A percentile compares a stretch with the other conserved stretches of the same genome.
Evolutionary conservation across 805 yeast genomes (phyloP).

Genomic region (Metschnikowia koreensis): DNA sequence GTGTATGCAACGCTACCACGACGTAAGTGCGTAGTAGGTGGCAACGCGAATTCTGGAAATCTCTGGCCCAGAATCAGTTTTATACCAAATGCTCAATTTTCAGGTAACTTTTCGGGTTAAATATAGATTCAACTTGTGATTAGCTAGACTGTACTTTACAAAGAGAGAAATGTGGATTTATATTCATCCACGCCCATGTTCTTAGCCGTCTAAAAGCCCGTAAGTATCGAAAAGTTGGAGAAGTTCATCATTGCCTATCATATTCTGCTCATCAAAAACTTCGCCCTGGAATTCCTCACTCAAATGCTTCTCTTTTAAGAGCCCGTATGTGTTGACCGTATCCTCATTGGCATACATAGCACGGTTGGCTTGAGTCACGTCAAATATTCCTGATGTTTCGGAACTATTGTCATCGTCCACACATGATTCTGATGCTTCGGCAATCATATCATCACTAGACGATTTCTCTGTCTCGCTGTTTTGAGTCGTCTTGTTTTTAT

Average conservation of each 20-base stretch:
- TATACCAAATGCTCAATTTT: too few relatives aligned
- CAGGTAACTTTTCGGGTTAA: too few relatives aligned
- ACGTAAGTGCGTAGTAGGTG: too few relatives aligned
- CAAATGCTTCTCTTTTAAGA: conserved; percentile 16
- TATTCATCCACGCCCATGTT: too few relatives aligned
- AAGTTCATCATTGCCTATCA: conserved; percentile 32
- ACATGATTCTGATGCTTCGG: not conserved
- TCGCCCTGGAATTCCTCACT: conserved; percentile 12
- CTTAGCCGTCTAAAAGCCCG: conserved; percentile 28
- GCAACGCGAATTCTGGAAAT: too few relatives aligned
- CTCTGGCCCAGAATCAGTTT: too few relatives aligned
- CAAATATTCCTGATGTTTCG: conserved; percentile 7
- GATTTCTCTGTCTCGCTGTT: not conserved
- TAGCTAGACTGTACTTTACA: too few relatives aligned
- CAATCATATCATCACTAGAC: not conserved
- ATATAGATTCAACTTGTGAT: too few relatives aligned
- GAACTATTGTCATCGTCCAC: not conserved
- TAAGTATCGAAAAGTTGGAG: conserved; percentile 35
- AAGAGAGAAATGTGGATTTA: too few relatives aligned
- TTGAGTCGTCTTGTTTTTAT: conserved; percentile 4
- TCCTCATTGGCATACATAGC: conserved; percentile 20
- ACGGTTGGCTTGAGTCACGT: conserved; percentile 15
- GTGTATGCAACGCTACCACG: too few relatives aligned
- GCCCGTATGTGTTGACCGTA: conserved; percentile 19
- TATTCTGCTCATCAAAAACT: conserved; percentile 18